Conservation (phyloP, 768 basidiomycete genomes). For the Lepiota venenata region DNA sequence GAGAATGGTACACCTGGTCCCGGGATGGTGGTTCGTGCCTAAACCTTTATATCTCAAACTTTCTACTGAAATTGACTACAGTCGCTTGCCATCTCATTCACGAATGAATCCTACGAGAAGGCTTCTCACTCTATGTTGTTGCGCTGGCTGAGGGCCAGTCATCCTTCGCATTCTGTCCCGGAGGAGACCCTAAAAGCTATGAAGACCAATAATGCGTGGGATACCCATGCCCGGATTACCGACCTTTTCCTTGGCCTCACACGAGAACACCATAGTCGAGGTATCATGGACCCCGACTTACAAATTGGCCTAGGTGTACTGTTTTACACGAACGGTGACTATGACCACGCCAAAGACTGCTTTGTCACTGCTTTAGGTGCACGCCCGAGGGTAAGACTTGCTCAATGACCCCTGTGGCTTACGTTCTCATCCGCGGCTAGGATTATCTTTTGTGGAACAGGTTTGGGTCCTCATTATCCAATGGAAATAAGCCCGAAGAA, state of each 20-base stretch:
- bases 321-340: constrained; percentile 86
- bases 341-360: constrained; percentile 89
- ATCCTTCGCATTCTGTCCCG: constrained; percentile 52
- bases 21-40: constrained; percentile 67
- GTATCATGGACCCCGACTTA: constrained; percentile 80
- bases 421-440: constrained; percentile 24
- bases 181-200: constrained; percentile 55
- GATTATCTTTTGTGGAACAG: constrained; percentile 97
- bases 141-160: constrained; percentile 74
- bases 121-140: constrained; percentile 84
- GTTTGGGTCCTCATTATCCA: constrained; percentile 90
- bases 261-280: constrained; percentile 71
- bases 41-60: background rate
- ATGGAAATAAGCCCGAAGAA: constrained; percentile 92
- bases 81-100: constrained; percentile 95
- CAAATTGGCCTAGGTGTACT: constrained; percentile 92
- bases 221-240: constrained; percentile 73
- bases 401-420: background rate
- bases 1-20: constrained; percentile 57
- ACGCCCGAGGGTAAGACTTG: constrained; percentile 52
- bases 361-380: constrained; percentile 84
- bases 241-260: constrained; percentile 84
- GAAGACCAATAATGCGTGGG: constrained; percentile 67
- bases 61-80: constrained; percentile 28
- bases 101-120: constrained; percentile 89